These are phyloP conservation scores for Zanthoxylum bungeanum DNA, from an alignment of 345 rosid species.

Conservation along the genomic window DNA sequence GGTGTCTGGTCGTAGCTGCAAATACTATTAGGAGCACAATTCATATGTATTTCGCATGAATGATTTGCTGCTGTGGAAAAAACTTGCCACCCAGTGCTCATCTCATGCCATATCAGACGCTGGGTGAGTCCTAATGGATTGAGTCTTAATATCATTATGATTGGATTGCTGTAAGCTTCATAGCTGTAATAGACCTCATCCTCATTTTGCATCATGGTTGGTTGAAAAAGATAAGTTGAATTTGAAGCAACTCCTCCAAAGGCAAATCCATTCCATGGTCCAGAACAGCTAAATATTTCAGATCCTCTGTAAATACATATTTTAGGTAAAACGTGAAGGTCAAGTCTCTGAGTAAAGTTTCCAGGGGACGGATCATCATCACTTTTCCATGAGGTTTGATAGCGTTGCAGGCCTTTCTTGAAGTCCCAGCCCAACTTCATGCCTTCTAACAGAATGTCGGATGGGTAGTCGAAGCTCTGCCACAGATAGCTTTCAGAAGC, in stretches of 20 bases:
- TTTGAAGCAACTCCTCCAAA: not conserved
- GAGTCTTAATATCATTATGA: not conserved
- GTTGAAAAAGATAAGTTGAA: not conserved
- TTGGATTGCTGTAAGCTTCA: not conserved
- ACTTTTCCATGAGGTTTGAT: not conserved
- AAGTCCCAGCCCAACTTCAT: not conserved
- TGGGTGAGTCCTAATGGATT: not conserved
- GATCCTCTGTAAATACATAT: not conserved
- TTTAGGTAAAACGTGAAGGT: not conserved
- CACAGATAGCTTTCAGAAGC: not conserved
- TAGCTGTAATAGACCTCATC: not conserved
- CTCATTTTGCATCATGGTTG: not conserved
- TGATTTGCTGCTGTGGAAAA: not conserved
- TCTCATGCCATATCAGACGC: not conserved
- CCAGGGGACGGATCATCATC: not conserved
- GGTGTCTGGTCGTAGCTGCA: not conserved
- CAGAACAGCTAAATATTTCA: not conserved
- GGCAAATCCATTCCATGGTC: not conserved
- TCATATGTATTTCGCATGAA: not conserved
- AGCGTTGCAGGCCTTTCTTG: not conserved
- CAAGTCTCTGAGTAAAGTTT: not conserved
- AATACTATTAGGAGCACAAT: not conserved
- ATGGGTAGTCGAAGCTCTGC: not conserved
- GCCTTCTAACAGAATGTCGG: not conserved
- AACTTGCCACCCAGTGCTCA: not conserved